phyloP scores from a whole-genome alignment of 2,329 filamentous ascomycete genomes.

The Apiospora kogelbergensis region DNA sequence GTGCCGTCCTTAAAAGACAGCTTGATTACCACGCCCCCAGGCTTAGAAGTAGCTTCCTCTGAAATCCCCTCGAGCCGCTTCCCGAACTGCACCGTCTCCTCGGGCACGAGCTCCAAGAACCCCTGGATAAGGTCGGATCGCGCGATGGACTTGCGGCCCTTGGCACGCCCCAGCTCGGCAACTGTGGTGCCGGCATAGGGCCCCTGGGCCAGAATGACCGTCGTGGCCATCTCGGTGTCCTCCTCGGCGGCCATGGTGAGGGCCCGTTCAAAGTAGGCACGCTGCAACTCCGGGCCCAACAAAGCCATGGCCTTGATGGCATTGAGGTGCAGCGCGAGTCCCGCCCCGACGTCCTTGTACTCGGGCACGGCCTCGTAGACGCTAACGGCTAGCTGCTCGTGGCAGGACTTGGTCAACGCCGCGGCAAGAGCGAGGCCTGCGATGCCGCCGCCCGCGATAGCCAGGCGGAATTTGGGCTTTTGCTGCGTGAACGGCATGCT shows the following conservation, averaged over 20 bases:
- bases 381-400: slow-evolving; percentile 30
- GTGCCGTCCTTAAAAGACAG: slow-evolving; percentile 29
- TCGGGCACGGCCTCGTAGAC: slow-evolving; percentile 35
- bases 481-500: not conserved
- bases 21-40: slow-evolving; percentile 13
- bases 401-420: slow-evolving; percentile 30
- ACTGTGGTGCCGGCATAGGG: slow-evolving; percentile 22
- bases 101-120: slow-evolving; percentile 26
- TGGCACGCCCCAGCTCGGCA: slow-evolving; percentile 33
- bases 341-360: slow-evolving; percentile 37
- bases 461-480: slow-evolving; percentile 20
- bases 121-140: slow-evolving; percentile 32
- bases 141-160: slow-evolving; percentile 33
- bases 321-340: slow-evolving; percentile 39
- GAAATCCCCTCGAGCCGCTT: not conserved
- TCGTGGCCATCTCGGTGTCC: slow-evolving; percentile 31
- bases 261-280: slow-evolving; percentile 32
- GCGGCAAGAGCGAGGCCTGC: slow-evolving; percentile 37
- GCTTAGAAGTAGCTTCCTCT: not conserved
- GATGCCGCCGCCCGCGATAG: slow-evolving; percentile 33
- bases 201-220: slow-evolving; percentile 32
- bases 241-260: slow-evolving; percentile 29
- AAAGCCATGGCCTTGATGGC: slow-evolving; percentile 35
- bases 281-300: slow-evolving; percentile 32
- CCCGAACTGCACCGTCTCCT: slow-evolving; percentile 7